Conservation (phyloP, 805 yeast species). For the Suhomyces prunicola region DNA sequence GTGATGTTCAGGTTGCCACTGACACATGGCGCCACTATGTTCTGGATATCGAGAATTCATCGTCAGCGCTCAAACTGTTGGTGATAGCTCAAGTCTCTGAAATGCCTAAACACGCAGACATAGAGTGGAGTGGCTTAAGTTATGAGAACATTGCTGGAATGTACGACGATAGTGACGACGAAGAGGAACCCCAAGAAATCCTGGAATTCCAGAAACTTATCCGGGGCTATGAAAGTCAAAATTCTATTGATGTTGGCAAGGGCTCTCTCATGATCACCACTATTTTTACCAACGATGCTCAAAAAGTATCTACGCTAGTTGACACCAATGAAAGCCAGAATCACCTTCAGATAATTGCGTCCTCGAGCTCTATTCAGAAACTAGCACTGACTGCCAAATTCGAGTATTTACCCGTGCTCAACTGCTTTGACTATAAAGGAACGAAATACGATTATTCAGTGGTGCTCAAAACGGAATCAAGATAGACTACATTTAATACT, state of each 20-base stretch:
- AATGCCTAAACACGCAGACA: conserved; percentile 60
- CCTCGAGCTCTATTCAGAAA: neutral
- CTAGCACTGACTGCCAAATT: neutral
- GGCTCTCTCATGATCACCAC: conserved; percentile 1
- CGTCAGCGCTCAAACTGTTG: conserved; percentile 24
- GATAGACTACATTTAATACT: neutral
- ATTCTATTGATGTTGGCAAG: neutral
- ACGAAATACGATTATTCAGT: neutral
- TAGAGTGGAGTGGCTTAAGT: conserved; percentile 75
- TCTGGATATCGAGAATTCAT: conserved; percentile 12
- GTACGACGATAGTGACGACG: conserved; percentile 40
- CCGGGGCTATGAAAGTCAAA: neutral
- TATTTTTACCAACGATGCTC: conserved; percentile 1
- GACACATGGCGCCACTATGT: conserved; percentile 47
- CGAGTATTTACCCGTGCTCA: conserved; percentile 5
- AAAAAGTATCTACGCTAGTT: neutral
- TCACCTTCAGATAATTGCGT: neutral
- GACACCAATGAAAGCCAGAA: neutral
- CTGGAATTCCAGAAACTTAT: neutral
- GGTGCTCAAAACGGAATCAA: neutral
- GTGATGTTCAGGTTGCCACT: conserved; percentile 26
- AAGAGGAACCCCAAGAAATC: neutral
- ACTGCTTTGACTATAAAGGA: neutral
- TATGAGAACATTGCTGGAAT: conserved; percentile 36
- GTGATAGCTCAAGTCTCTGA: conserved; percentile 53